Evolutionary conservation across 1,284 basidiomycete genomes (phyloP), one percentile per base, ranked within the genome.

Genomic region (Trichosporon faecale): DNA sequence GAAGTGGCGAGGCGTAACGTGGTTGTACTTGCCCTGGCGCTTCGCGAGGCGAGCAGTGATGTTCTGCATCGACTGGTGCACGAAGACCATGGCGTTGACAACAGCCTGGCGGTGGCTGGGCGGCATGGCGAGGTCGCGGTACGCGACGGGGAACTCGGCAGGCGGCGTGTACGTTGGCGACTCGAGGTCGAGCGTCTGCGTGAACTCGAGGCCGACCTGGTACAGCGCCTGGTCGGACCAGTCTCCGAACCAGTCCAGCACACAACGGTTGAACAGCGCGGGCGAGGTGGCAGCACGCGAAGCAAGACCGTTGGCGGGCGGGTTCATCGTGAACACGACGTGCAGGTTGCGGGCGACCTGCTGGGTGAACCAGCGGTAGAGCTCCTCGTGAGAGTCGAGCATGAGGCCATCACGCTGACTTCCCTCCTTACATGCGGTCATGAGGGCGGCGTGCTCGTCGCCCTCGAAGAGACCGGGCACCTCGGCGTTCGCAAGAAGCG

Each of bases 321-420:
- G 97, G 78, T 99, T 99, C 97, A 99, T 99, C 3, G 97, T 98
- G 84, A 98, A 97, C 5, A 98, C 95, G 37, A 98, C 95, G 76
- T 98, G 95, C 1, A 98, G 86, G 80, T 98, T 98, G 83, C 94
- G 92, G 3, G 95, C 94, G 27, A 98, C 94, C 84, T 98, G 95
- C 75, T 93, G 91, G 1, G 95, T 97, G 84, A 98, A 98, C 95
- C 95, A 98, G 60, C 91, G 89, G 82, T 98, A 97, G 1, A 98
- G 86, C 81, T 98, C 95, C 78, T 99, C 98, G 70, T 93, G 95
- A 18, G 95, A 96, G 84, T 99, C 95, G 16, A 99, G 87, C 94
- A 99, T 98, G 37, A 98, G 86, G 2, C 97, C 97, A 74, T 99
- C 95, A 21, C 95, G 89, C 80, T 98, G 95, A 18, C 95, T 96